phyloP scores from a whole-genome alignment of 148 eudicot species.

The Limonium bicolor region DNA sequence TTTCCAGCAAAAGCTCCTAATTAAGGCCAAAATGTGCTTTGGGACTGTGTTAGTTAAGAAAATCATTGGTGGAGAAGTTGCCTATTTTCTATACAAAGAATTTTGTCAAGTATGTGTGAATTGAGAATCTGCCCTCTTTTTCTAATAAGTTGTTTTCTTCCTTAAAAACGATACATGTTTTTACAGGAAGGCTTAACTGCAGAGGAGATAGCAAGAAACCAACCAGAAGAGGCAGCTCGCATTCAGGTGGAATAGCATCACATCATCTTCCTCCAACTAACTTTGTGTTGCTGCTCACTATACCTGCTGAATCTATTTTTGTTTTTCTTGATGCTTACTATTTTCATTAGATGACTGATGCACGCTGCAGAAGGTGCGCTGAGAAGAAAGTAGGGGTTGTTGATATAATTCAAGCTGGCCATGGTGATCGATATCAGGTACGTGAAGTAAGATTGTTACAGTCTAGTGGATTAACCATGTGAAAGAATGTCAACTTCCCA shows the following conservation, averaged over 20 bases:
- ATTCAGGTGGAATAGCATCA: too few relatives aligned
- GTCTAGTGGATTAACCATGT: neutral
- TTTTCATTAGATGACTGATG: slow-evolving; percentile 77
- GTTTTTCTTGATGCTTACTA: neutral
- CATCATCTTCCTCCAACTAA: too few relatives aligned
- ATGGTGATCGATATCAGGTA: slow-evolving; percentile 84
- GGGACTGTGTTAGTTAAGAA: neutral
- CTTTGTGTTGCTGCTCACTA: neutral
- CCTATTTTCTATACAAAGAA: neutral
- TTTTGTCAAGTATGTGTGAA: too few relatives aligned
- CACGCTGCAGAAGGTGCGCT: slow-evolving; percentile 81
- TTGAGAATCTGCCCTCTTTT: neutral
- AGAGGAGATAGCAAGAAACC: slow-evolving; percentile 71
- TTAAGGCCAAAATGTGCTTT: neutral
- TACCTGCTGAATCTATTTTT: neutral
- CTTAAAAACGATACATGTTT: neutral
- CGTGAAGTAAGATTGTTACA: neutral
- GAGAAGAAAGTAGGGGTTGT: slow-evolving; percentile 65
- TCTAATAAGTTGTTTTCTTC: neutral
- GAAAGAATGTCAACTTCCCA: neutral
- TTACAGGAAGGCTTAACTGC: slow-evolving; percentile 76
- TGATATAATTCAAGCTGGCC: slow-evolving; percentile 75
- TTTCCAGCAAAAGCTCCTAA: neutral
- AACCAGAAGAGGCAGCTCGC: slow-evolving; percentile 64
- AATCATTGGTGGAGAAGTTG: neutral